Evolutionary conservation across 2,329 filamentous ascomycete genomes (phyloP).

Genomic region (Botryotinia calthae): DNA sequence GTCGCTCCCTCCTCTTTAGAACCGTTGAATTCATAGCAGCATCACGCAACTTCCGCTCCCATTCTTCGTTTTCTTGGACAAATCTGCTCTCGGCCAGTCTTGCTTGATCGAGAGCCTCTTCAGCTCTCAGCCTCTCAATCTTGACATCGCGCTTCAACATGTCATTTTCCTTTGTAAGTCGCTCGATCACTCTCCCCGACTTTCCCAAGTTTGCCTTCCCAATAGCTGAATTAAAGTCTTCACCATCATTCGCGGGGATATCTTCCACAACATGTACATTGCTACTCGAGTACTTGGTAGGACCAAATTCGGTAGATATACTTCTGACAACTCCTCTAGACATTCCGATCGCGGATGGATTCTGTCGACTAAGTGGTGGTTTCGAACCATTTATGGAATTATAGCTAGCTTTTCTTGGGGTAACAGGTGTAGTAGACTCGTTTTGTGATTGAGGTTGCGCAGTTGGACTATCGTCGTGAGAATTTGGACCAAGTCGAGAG

Average conservation of each 20-base stretch:
- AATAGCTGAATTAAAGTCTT: conserved; percentile 62
- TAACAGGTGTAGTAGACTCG: conserved; percentile 28
- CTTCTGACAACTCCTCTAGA: conserved; percentile 28
- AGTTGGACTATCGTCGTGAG: conserved; percentile 14
- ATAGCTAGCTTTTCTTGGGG: conserved; percentile 26
- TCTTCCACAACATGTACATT: conserved; percentile 28
- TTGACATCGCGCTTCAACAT: conserved; percentile 70
- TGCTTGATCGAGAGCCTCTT: conserved; percentile 68
- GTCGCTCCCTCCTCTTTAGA: conserved; percentile 69
- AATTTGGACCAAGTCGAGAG: conserved; percentile 22
- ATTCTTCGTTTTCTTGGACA: conserved; percentile 64
- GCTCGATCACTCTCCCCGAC: conserved; percentile 76
- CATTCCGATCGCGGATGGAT: conserved; percentile 23
- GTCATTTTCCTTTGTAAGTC: conserved; percentile 77
- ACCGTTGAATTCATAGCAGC: conserved; percentile 69
- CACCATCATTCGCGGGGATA: conserved; percentile 16
- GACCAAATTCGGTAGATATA: conserved; percentile 37
- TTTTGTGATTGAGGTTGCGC: conserved; percentile 24
- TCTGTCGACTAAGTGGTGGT: conserved; percentile 31
- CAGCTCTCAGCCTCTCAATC: conserved; percentile 61
- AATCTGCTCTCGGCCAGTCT: conserved; percentile 69
- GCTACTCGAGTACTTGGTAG: conserved; percentile 29
- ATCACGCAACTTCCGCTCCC: conserved; percentile 67
- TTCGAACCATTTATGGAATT: conserved; percentile 24
- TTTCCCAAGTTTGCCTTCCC: conserved; percentile 70